Evolutionary conservation across 2,329 filamentous ascomycete genomes (phyloP).

Genomic region (Ophiobolus disseminans): DNA sequence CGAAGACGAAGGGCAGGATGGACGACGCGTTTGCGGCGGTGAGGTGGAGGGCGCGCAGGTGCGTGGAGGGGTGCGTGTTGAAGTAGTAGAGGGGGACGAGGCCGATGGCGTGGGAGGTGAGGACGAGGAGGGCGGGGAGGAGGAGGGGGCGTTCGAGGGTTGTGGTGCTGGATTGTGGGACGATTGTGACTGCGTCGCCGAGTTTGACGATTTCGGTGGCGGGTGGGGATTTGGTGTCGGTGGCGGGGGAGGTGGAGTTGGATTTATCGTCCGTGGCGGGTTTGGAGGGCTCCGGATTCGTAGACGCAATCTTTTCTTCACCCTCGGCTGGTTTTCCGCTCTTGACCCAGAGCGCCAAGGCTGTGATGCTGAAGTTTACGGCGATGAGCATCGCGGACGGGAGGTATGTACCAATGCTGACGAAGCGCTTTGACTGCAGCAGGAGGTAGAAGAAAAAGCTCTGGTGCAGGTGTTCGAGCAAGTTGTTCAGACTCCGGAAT

Average conservation of each 20-base stretch:
- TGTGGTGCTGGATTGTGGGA: conserved; percentile 48
- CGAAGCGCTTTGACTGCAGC: conserved; percentile 89
- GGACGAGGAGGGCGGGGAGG: conserved; percentile 75
- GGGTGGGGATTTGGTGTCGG: conserved; percentile 49
- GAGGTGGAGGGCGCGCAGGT: conserved; percentile 35
- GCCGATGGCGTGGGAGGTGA: conserved; percentile 76
- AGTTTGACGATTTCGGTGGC: conserved; percentile 41
- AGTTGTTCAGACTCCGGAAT: conserved; percentile 92
- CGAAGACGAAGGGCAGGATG: conserved; percentile 40
- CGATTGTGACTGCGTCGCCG: conserved; percentile 44
- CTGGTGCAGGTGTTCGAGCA: conserved; percentile 95
- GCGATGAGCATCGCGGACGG: conserved; percentile 98
- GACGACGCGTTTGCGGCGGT: conserved; percentile 43
- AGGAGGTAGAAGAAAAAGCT: conserved; percentile 99
- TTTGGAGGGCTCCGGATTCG: too few relatives aligned
- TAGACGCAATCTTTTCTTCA: too few relatives aligned
- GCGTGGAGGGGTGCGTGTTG: conserved; percentile 70
- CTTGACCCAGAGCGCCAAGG: conserved; percentile 90
- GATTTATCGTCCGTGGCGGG: conserved; percentile 6
- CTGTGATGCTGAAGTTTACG: conserved; percentile 93
- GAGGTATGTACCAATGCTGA: conserved; percentile 96
- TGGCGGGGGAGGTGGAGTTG: background rate
- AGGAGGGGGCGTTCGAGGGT: conserved; percentile 70
- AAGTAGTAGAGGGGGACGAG: conserved; percentile 85
- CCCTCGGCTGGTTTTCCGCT: conserved; percentile 64